Percentiles rank a stretch among this genome's conserved stretches.
These are phyloP conservation scores for Mycena olivaceomarginata DNA, from an alignment of 768 basidiomycete species.

Conservation along the genomic window DNA sequence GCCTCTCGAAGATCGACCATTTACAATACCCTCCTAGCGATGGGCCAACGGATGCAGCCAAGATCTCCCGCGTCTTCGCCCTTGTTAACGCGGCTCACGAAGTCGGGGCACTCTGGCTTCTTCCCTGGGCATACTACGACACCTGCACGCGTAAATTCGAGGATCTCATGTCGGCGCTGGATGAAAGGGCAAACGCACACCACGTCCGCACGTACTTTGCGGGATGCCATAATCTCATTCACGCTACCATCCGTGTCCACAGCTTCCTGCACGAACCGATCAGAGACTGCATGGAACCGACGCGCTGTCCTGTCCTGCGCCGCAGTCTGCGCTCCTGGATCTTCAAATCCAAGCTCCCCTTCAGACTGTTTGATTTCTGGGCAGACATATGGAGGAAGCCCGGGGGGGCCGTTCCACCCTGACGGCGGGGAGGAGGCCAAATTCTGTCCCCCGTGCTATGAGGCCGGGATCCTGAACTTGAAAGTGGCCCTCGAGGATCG, in stretches of 20 bases:
- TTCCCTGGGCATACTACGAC: not conserved
- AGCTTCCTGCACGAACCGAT: no score
- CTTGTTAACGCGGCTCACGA: not conserved
- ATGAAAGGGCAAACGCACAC: no score
- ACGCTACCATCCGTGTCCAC: no score
- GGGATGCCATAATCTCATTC: not conserved
- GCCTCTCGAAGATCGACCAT: not conserved
- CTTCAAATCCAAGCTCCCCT: no score
- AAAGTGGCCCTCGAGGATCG: not conserved
- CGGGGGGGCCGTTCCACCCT: no score
- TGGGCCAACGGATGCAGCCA: no score
- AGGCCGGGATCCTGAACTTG: not conserved
- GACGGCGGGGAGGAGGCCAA: no score
- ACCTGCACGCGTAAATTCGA: not conserved
- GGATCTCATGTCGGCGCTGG: not conserved
- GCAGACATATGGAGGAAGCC: no score
- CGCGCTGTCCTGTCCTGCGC: no score
- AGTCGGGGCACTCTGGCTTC: constrained; percentile 2
- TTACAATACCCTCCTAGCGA: not conserved
- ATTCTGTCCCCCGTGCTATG: not conserved
- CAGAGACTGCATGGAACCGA: no score
- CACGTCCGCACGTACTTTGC: not conserved
- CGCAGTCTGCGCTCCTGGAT: no score
- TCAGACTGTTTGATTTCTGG: no score
- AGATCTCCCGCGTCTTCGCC: not conserved